These are phyloP conservation scores for Flaveria brownii DNA, from an alignment of 129 eudicot species.

Conservation along the genomic window DNA sequence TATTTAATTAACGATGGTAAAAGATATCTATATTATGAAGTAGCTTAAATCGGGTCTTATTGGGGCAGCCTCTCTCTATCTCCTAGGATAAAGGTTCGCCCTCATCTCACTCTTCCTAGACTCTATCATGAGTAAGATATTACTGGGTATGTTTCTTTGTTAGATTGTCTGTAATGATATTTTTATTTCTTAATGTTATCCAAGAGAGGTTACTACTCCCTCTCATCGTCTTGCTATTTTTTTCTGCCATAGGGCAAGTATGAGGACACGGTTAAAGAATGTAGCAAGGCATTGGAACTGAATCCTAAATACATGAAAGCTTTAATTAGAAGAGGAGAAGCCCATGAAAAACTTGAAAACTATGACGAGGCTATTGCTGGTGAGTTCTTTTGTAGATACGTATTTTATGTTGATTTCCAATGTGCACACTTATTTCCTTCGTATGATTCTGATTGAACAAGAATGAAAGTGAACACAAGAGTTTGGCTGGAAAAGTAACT, in stretches of 20 bases:
- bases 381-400: slow-evolving; percentile 10
- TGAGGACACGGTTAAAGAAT: slow-evolving; percentile 77
- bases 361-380: slow-evolving; percentile 90
- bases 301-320: slow-evolving; percentile 76
- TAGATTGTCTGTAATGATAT: neutral
- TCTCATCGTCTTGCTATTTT: neutral
- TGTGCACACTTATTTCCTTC: too few relatives aligned
- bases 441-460: too few relatives aligned
- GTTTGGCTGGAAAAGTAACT: too few relatives aligned
- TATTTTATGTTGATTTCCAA: neutral
- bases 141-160: too few relatives aligned
- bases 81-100: too few relatives aligned
- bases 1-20: too few relatives aligned
- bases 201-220: neutral
- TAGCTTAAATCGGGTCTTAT: too few relatives aligned
- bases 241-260: slow-evolving; percentile 53
- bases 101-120: too few relatives aligned
- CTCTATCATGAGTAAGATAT: too few relatives aligned
- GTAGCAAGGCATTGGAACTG: slow-evolving; percentile 83
- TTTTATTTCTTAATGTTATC: neutral
- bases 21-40: too few relatives aligned
- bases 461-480: too few relatives aligned
- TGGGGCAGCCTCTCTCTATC: too few relatives aligned
- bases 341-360: slow-evolving; percentile 84
- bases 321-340: slow-evolving; percentile 80